Evolutionary conservation across 202 grass and related monocot species (phyloP), one percentile per base, ranked within the genome.

Genomic region (Carex sylvatica): DNA sequence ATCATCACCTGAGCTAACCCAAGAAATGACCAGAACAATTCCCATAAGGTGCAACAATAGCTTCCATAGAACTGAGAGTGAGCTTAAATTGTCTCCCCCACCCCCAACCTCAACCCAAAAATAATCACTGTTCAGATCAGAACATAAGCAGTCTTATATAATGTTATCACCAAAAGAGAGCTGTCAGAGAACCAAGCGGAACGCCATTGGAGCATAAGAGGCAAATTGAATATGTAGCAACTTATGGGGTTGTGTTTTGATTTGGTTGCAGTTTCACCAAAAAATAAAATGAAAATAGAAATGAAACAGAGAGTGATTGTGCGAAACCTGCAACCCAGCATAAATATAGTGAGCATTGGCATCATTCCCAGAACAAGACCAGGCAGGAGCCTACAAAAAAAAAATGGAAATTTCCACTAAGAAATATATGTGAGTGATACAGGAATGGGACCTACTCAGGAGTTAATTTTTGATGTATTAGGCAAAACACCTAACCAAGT

Each of bases 261-360:
- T 56, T 76, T 33, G 51, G 51, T n/a, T 35, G 26, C 49, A 56
- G 68, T 72, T 20, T 15, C 6, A 74, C 2, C 23, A 83, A 71
- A 76, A 22, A 5, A 85, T 42, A 85, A 82, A 23, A 46, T 70
- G 12, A 49, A 49, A n/a, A 84, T 83, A n/a, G 19, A 80, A 89
- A 28, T 22, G 16, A 54, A 86, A 54, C 13, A 53, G 13, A 53
- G 47, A 74, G 8, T 19, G 22, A 80, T 31, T 47, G 12, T 46
- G 33, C 62, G 26, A 77, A 89, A 94, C 96, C 92, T 98, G 96
- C 56, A 95, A 85, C 87, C 92, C 96, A 89, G 89, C 86, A 89
- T 93, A 99, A 35, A 93, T 84, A 56, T 82, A 85, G 80, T 87
- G 83, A 79, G 86, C 31, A 77, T 47, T 90, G 74, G 15, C 83